Percentiles rank a stretch among this genome's conserved stretches.
Conservation (phyloP, 2,329 filamentous ascomycete species). For the Microdochium paspali region DNA sequence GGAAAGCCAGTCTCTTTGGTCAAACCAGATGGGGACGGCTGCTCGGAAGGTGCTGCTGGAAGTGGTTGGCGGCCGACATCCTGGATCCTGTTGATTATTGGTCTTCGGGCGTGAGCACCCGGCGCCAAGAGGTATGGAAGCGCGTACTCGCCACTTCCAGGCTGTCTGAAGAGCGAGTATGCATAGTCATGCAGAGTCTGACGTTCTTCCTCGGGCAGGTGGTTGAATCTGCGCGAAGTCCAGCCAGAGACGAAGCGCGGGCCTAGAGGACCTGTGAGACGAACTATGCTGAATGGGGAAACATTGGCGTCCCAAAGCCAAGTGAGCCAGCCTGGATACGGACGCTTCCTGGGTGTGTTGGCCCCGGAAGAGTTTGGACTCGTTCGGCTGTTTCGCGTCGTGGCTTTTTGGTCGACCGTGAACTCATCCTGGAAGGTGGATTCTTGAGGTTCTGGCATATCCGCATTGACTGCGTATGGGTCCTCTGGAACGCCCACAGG, state of each 20-base stretch:
- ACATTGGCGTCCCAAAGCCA: constrained; percentile 97
- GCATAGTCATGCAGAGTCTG: constrained; percentile 85
- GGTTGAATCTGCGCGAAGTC: constrained; percentile 87
- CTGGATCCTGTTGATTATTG: constrained; percentile 79
- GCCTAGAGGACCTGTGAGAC: constrained; percentile 80
- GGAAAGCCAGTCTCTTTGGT: constrained; percentile 59
- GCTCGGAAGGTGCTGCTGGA: constrained; percentile 17
- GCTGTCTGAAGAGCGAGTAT: constrained; percentile 87
- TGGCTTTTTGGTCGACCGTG: constrained; percentile 57
- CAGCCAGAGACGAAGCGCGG: constrained; percentile 89
- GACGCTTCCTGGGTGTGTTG: constrained; percentile 33
- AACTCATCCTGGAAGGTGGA: constrained; percentile 73
- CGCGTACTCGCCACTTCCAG: constrained; percentile 88
- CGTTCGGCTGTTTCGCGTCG: constrained; percentile 21
- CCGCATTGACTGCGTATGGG: constrained; percentile 75
- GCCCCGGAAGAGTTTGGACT: constrained; percentile 9
- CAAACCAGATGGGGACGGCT: constrained; percentile 10
- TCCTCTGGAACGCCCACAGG: constrained; percentile 94
- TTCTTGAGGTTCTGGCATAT: constrained; percentile 66
- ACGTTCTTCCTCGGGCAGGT: constrained; percentile 71
- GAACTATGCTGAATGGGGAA: constrained; percentile 85
- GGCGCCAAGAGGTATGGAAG: constrained; percentile 88
- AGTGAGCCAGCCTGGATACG: constrained; percentile 74
- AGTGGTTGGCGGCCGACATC: constrained; percentile 69
- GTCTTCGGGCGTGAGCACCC: constrained; percentile 81